Evolutionary conservation across 2,329 filamentous ascomycete species (phyloP).

Genomic region (Botrytis hyacinthi): DNA sequence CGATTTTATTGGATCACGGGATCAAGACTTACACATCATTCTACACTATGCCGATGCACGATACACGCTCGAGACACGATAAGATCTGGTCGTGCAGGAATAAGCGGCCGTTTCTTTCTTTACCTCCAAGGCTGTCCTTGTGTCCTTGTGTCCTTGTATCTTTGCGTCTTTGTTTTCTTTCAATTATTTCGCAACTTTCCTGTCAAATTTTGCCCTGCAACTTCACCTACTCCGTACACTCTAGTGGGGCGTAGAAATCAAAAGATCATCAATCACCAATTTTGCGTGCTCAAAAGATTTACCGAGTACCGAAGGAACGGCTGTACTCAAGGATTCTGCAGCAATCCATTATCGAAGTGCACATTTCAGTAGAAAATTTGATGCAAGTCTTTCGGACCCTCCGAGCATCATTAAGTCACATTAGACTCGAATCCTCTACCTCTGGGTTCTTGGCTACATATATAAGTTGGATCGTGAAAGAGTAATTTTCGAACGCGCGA

Average conservation of each 20-base stretch:
- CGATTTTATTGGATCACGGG: not conserved
- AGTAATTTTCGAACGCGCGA: not conserved
- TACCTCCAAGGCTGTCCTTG: not conserved
- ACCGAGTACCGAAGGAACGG: constrained; percentile 13
- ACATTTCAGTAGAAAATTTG: constrained; percentile 14
- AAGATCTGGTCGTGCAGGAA: constrained; percentile 9
- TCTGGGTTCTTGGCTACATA: not conserved
- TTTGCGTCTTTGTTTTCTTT: not conserved
- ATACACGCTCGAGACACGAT: not conserved
- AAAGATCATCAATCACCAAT: constrained; percentile 14
- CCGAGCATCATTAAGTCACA: not conserved
- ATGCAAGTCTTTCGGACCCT: constrained; percentile 17
- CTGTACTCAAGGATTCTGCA: constrained; percentile 19
- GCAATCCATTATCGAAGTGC: not conserved
- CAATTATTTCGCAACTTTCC: not conserved
- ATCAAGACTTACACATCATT: constrained; percentile 1
- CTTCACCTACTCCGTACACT: constrained; percentile 5
- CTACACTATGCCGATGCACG: not conserved
- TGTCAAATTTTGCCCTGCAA: not conserved
- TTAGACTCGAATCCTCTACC: not conserved
- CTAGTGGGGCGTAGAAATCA: constrained; percentile 19
- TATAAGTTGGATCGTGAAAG: not conserved
- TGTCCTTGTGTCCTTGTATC: not conserved
- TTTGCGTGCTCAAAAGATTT: constrained; percentile 4
- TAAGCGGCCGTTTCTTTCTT: not conserved